These are phyloP conservation scores for Fusarium bulbicola DNA, from an alignment of 2,329 filamentous ascomycete species.

Conservation along the genomic window DNA sequence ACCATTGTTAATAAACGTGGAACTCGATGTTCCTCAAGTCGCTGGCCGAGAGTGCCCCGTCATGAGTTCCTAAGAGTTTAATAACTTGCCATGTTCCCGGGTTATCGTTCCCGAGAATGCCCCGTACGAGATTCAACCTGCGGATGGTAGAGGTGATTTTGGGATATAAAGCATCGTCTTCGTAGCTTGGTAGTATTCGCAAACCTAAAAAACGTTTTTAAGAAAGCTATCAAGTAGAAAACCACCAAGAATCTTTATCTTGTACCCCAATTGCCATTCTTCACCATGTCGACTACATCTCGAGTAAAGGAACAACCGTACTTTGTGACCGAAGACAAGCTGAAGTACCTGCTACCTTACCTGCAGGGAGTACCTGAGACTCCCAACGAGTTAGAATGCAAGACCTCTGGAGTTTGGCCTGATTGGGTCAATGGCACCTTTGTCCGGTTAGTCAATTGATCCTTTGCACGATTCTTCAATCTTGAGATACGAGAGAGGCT, in stretches of 20 bases:
- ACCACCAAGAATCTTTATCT: fast-evolving
- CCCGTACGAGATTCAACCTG: too few relatives aligned
- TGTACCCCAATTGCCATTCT: not conserved
- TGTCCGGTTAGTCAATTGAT: not conserved
- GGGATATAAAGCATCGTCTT: too few relatives aligned
- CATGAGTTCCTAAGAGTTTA: too few relatives aligned
- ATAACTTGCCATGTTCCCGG: too few relatives aligned
- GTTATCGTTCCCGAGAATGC: too few relatives aligned
- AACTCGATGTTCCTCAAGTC: too few relatives aligned
- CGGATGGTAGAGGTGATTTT: too few relatives aligned
- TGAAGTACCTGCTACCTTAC: not conserved
- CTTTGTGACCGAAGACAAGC: not conserved
- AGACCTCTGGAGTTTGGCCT: not conserved
- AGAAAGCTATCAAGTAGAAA: not conserved
- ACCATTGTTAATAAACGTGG: too few relatives aligned
- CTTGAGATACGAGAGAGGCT: not conserved
- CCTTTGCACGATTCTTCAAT: fast-evolving
- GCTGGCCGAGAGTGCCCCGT: too few relatives aligned
- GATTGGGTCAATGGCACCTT: not conserved
- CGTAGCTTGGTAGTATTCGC: too few relatives aligned
- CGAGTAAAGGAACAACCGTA: not conserved
- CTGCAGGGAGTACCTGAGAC: not conserved
- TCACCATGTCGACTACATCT: not conserved
- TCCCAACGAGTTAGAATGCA: not conserved
- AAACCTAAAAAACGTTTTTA: too few relatives aligned